phyloP scores from a whole-genome alignment of 371 early-diverging fungal genomes.

The Rhizomucor miehei region DNA sequence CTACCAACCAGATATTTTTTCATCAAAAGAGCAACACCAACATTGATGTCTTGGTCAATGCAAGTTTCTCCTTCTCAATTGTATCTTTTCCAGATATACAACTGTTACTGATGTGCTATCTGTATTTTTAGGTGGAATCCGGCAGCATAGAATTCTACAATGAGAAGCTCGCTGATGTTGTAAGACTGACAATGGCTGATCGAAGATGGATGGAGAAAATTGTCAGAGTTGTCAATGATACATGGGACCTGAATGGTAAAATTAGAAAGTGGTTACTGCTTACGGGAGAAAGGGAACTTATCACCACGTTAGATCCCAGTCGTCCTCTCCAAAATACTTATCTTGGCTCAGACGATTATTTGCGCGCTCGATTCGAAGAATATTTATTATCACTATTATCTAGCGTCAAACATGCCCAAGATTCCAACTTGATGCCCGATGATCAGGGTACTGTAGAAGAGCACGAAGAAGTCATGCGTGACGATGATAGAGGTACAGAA shows the following conservation, averaged over 20 bases:
- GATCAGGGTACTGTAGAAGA: slow-evolving; percentile 26
- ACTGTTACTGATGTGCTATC: not conserved
- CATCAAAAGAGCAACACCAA: slow-evolving; percentile 66
- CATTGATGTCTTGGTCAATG: slow-evolving; percentile 78
- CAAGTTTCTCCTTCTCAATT: slow-evolving; percentile 23
- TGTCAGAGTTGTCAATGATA: slow-evolving; percentile 51
- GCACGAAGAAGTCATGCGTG: slow-evolving; percentile 28
- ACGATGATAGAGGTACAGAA: slow-evolving; percentile 33
- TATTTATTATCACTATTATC: slow-evolving; percentile 70
- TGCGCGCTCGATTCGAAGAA: slow-evolving; percentile 74
- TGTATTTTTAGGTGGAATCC: slow-evolving; percentile 58
- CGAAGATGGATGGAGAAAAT: slow-evolving; percentile 67
- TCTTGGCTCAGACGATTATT: slow-evolving; percentile 77
- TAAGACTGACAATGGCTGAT: slow-evolving; percentile 57
- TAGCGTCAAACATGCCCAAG: slow-evolving; percentile 64
- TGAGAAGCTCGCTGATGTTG: slow-evolving; percentile 46
- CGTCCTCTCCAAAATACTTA: slow-evolving; percentile 56
- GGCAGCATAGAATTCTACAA: slow-evolving; percentile 73
- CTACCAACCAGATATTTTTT: slow-evolving; percentile 78
- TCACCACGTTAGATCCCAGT: slow-evolving; percentile 37
- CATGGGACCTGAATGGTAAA: slow-evolving; percentile 53
- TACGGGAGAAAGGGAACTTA: not conserved
- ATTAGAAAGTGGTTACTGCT: not conserved
- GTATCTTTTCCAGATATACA: not conserved
- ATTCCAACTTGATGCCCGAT: slow-evolving; percentile 33